Percentiles rank a stretch among this genome's conserved stretches.
Evolutionary conservation across 371 early-diverging fungal genomes (phyloP).

Genomic region (Actinomortierella wolfii): DNA sequence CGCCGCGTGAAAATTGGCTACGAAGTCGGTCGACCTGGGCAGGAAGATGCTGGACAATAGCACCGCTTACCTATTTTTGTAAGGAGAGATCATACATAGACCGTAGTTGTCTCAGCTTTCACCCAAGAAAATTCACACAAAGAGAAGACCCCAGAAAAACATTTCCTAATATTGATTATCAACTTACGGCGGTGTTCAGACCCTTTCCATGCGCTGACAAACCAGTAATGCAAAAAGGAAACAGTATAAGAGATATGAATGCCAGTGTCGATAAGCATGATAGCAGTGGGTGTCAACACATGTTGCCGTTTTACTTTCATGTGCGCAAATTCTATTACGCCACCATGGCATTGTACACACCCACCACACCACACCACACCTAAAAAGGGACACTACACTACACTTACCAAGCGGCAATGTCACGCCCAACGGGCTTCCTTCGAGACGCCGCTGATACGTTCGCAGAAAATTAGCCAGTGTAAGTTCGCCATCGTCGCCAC

Average conservation of each 20-base stretch:
- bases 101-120: no score
- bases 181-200: slow-evolving; percentile 66
- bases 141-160: no score
- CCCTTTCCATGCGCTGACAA: slow-evolving; percentile 55
- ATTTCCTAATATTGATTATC: no score
- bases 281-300: no score
- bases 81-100: no score
- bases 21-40: slow-evolving; percentile 24
- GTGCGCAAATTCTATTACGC: no score
- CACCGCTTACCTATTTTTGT: slow-evolving; percentile 37
- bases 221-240: not conserved
- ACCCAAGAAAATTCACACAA: no score
- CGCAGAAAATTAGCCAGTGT: slow-evolving; percentile 65
- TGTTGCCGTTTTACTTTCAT: no score
- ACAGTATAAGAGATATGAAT: not conserved
- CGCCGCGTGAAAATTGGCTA: slow-evolving; percentile 22
- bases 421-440: slow-evolving; percentile 60
- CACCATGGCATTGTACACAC: no score
- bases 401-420: slow-evolving; percentile 51
- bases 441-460: slow-evolving; percentile 42
- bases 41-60: slow-evolving; percentile 28
- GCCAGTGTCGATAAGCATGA: not conserved
- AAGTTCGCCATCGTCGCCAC: slow-evolving; percentile 61
- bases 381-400: no score
- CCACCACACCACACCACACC: no score